phyloP scores from a whole-genome alignment of 768 basidiomycete species.

The Lactarius trivialis region DNA sequence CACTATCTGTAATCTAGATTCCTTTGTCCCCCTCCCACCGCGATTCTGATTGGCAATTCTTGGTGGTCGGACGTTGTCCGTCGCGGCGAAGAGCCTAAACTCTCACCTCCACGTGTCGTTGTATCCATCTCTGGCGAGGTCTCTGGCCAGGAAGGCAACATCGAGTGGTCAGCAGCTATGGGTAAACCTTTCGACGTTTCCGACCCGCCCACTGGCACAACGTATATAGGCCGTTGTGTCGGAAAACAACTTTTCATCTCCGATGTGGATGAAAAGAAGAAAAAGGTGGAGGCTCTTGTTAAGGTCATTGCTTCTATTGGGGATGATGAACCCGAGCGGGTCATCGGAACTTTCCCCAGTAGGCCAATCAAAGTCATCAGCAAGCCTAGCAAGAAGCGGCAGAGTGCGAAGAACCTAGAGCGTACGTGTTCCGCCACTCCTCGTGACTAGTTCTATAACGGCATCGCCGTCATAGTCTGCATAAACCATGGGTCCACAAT shows the following conservation, averaged over 20 bases:
- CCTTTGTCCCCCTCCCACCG: slow-evolving; percentile 90
- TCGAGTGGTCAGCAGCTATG: slow-evolving; percentile 82
- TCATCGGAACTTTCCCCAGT: slow-evolving; percentile 86
- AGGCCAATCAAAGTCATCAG: slow-evolving; percentile 98
- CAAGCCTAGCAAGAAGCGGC: slow-evolving; percentile 96
- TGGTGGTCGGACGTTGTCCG: slow-evolving; percentile 88
- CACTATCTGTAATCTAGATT: slow-evolving; percentile 44
- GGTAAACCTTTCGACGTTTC: slow-evolving; percentile 81
- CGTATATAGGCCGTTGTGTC: slow-evolving; percentile 88
- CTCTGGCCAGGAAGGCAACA: slow-evolving; percentile 73
- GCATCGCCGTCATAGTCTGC: slow-evolving; percentile 51
- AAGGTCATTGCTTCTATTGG: slow-evolving; percentile 76
- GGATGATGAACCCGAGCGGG: slow-evolving; percentile 73
- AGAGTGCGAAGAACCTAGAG: slow-evolving; percentile 89
- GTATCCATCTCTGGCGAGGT: slow-evolving; percentile 92
- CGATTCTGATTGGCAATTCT: slow-evolving; percentile 87
- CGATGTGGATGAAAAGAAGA: slow-evolving; percentile 91
- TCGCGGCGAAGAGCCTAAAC: slow-evolving; percentile 66
- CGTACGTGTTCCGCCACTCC: slow-evolving; percentile 43
- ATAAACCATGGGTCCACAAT: slow-evolving; percentile 95
- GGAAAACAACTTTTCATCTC: slow-evolving; percentile 95
- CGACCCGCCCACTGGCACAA: slow-evolving; percentile 73
- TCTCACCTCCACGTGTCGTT: slow-evolving; percentile 73
- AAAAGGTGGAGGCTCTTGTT: slow-evolving; percentile 90
- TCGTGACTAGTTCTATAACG: slow-evolving; percentile 14